Conservation (phyloP, 768 basidiomycete species). For the Aureoboletus auriporus region DNA sequence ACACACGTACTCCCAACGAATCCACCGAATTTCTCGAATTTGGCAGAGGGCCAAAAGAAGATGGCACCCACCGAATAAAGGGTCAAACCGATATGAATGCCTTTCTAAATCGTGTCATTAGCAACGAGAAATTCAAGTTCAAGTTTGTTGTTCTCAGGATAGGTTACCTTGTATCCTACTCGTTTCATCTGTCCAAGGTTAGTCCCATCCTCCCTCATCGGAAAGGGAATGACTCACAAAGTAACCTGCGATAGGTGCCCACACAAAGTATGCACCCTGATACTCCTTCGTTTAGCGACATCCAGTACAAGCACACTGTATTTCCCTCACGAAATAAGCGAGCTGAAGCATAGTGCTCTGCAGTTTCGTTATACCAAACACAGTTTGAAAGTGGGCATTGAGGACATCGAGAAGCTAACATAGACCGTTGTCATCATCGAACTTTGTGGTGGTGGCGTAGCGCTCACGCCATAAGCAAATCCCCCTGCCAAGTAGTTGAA, state of each 20-base stretch:
- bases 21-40: slow-evolving; percentile 61
- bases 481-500: slow-evolving; percentile 42
- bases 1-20: slow-evolving; percentile 74
- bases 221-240: slow-evolving; percentile 41
- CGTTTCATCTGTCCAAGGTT: slow-evolving; percentile 46
- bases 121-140: not conserved
- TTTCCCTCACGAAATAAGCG: slow-evolving; percentile 56
- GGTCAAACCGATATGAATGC: slow-evolving; percentile 58
- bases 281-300: not conserved
- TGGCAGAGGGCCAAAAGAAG: slow-evolving; percentile 78
- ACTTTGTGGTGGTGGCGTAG: not conserved
- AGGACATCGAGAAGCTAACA: slow-evolving; percentile 60
- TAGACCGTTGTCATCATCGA: slow-evolving; percentile 16
- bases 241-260: slow-evolving; percentile 52
- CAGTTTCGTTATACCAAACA: slow-evolving; percentile 63
- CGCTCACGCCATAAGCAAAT: slow-evolving; percentile 59
- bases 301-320: not conserved
- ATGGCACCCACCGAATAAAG: slow-evolving; percentile 65
- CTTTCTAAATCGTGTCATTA: slow-evolving; percentile 35
- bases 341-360: slow-evolving; percentile 74
- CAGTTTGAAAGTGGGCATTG: slow-evolving; percentile 69
- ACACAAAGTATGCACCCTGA: slow-evolving; percentile 60
- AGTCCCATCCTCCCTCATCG: not conserved
- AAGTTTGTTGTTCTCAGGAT: not conserved
- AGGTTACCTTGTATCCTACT: slow-evolving; percentile 60